Evolutionary conservation across 177 flowering plant species (phyloP).

Genomic region (Vitis hybrid): DNA sequence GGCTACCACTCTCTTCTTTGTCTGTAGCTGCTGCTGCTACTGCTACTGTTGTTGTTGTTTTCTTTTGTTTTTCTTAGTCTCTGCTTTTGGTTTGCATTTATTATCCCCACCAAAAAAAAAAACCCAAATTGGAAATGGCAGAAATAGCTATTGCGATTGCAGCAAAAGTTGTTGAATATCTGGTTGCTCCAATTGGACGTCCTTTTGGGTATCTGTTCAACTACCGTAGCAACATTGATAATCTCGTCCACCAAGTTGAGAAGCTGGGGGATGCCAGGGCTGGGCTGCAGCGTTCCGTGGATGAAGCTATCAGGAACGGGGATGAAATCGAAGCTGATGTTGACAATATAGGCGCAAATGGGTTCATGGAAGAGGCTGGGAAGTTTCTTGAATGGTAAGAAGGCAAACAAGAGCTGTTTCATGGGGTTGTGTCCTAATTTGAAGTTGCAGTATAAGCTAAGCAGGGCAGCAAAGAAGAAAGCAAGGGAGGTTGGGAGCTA

Average conservation of each 20-base stretch:
- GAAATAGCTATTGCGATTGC: background rate
- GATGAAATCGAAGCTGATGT: background rate
- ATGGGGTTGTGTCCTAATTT: background rate
- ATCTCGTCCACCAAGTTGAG: no score
- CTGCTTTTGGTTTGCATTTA: no score
- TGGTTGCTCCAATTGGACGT: background rate
- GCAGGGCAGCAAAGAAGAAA: background rate
- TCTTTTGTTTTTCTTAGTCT: no score
- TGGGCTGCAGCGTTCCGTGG: background rate
- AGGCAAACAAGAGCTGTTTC: background rate
- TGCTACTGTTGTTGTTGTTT: no score
- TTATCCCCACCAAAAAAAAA: background rate
- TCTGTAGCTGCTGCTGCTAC: no score
- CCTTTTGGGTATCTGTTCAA: background rate
- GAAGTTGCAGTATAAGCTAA: background rate
- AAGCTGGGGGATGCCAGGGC: background rate
- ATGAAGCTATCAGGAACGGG: background rate
- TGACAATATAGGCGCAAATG: background rate
- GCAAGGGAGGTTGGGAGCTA: background rate
- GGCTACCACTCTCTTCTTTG: no score
- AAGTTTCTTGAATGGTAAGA: background rate
- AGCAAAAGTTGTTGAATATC: background rate
- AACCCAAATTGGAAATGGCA: background rate
- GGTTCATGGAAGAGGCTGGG: background rate
- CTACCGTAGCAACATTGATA: no score